These are phyloP conservation scores for Chenopodium formosanum DNA, from an alignment of 148 eudicot species.

Conservation along the genomic window DNA sequence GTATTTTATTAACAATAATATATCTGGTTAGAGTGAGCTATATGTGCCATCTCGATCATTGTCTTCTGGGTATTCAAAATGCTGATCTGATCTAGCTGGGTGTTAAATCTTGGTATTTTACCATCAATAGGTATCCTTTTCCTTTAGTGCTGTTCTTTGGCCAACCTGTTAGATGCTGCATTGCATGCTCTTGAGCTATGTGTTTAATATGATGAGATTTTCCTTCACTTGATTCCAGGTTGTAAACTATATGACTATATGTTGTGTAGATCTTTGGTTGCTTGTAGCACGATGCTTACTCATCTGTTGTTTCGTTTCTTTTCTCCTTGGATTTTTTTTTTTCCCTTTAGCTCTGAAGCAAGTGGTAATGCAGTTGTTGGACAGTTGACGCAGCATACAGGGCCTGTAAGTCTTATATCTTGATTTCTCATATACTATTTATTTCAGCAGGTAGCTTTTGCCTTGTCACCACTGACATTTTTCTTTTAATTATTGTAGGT, in stretches of 20 bases:
- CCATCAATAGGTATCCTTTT: background rate
- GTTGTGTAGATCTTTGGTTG: background rate
- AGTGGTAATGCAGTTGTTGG: slow-evolving; percentile 50
- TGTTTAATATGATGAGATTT: background rate
- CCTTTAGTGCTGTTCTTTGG: background rate
- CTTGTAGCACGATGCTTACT: background rate
- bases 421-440: background rate
- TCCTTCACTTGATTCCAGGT: background rate
- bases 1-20: background rate
- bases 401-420: slow-evolving; percentile 60
- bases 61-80: too few species aligned
- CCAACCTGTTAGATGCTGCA: background rate
- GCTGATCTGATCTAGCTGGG: background rate
- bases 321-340: background rate
- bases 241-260: background rate
- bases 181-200: background rate
- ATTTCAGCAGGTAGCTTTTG: slow-evolving; percentile 10
- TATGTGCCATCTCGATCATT: too few species aligned
- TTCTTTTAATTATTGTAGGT: slow-evolving; percentile 44
- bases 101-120: background rate
- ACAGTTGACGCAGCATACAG: slow-evolving; percentile 67
- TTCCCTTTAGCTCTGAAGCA: slow-evolving; percentile 44
- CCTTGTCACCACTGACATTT: slow-evolving; percentile 6
- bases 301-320: background rate
- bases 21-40: too few species aligned